Base-by-base conservation (phyloP, 192 early-diverging fungal genomes). In the Spinellus fusiger region DNA sequence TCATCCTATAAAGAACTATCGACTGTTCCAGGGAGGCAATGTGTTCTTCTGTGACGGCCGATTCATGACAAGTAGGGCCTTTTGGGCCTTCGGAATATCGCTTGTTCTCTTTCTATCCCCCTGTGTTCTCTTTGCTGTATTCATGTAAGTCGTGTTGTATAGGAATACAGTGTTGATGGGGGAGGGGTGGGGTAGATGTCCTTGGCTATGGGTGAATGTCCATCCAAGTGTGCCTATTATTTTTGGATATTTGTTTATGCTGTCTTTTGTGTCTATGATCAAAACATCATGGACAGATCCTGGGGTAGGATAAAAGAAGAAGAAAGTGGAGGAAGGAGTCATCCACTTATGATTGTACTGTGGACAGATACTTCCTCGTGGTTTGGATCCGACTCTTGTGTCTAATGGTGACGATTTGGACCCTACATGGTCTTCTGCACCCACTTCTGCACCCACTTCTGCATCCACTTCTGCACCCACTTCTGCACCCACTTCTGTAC, bases 241-340 rank as follows among this genome's bases (percentile, higher is more conserved):
- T 18, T 88, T 89, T 64, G 75, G 71, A 2, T 90, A 90, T 48
- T 35, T 88, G 44, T 76, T 85, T 20, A 71, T 84, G 1, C 66
- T 88, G 40, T 65, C 84, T 6, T 61, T 84, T 13, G 72, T 79
- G 2, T 85, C 83, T 2, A 90, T 90, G 89, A 58, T 88, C 40
- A 87, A 80, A 74, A 73, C 89, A 34, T 87, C 89, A 26, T 87
- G 86, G 77, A 82, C 84, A 9, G 89, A 90, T 64, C 89, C 89
- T 6, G 89, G 89, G 13, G 78, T 80, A 69, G n/a, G n/a, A n/a
- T n/a, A n/a, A n/a, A 64, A 56, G 26, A 28, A 31, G 26, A 34
- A 34, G 12, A 37, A 31, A 50, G 34, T 44, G 7, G n/a, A 25
- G 6, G 10, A 18, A 34, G 28, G 12, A 28, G 13, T 46, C 34